These are phyloP conservation scores for Sequoia sempervirens DNA, from an alignment of 75 land plant genomes.

Conservation along the genomic window DNA sequence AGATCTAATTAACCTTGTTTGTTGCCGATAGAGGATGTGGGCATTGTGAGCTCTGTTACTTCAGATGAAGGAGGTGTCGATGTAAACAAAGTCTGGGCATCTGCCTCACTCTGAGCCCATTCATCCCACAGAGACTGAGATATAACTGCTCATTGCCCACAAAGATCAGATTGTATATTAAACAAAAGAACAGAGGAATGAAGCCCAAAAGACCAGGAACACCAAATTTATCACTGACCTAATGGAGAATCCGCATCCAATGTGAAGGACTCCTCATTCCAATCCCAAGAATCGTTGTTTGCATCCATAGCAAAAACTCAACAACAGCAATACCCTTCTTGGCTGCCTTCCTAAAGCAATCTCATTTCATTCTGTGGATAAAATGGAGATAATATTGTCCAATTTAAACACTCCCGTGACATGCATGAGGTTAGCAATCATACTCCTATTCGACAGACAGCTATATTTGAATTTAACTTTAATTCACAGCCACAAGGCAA, in stretches of 20 bases:
- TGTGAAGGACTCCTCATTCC: slow-evolving; percentile 15
- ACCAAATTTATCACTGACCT: slow-evolving; percentile 4
- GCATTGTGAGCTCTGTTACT: slow-evolving; percentile 1
- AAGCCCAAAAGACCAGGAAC: not conserved
- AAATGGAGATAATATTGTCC: not conserved
- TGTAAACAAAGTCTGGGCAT: slow-evolving; percentile 9
- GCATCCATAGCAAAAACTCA: not conserved
- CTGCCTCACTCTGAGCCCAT: slow-evolving; percentile 17
- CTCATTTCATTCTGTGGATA: not conserved
- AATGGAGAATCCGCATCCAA: slow-evolving; percentile 23
- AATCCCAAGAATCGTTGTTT: slow-evolving; percentile 11
- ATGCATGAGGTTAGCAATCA: not conserved
- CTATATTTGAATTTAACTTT: not conserved
- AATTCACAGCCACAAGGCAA: not conserved
- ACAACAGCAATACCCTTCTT: not conserved
- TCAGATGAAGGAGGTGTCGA: slow-evolving; percentile 21
- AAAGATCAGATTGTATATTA: slow-evolving; percentile 5
- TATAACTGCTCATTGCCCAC: slow-evolving; percentile 8
- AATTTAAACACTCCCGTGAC: not conserved
- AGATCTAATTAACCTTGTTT: not conserved
- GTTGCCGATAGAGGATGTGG: not conserved
- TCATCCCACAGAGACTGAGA: slow-evolving; percentile 24
- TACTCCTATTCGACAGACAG: not conserved
- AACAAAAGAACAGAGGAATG: not conserved
- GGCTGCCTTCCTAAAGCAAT: not conserved